A percentile compares a stretch with the other conserved stretches of the same genome.
These are phyloP conservation scores for Sporothrix variecibatus DNA, from an alignment of 2,329 filamentous ascomycete species.

Conservation along the genomic window DNA sequence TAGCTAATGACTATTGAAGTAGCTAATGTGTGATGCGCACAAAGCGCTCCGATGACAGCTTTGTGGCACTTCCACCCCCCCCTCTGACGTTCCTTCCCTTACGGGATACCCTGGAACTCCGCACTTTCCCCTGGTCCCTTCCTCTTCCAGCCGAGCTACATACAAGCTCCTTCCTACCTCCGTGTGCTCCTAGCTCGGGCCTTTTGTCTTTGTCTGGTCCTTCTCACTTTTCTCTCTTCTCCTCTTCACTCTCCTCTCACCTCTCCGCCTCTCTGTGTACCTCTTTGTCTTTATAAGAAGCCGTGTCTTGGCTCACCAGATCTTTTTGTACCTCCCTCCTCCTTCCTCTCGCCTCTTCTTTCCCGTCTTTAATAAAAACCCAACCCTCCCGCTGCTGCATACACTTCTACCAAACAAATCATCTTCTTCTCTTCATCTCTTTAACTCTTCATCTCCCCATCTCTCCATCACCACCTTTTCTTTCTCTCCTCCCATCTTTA, in stretches of 20 bases:
- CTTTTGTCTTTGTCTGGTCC: neutral
- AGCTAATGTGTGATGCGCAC: neutral
- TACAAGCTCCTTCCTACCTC: conserved; percentile 3
- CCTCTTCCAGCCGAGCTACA: neutral
- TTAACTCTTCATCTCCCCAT: neutral
- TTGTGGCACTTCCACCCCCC: neutral
- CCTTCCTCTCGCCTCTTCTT: neutral
- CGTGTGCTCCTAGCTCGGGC: neutral
- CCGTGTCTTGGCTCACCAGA: conserved; percentile 17
- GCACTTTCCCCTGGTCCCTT: neutral
- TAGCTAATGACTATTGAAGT: neutral
- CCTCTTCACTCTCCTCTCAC: neutral
- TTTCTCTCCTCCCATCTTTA: neutral
- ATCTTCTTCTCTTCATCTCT: no score
- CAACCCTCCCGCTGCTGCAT: neutral
- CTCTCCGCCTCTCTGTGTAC: conserved; percentile 1
- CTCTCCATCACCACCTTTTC: neutral
- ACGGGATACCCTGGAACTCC: neutral
- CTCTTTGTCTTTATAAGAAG: conserved; percentile 24
- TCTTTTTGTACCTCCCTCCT: neutral
- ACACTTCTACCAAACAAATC: neutral
- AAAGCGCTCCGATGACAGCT: neutral
- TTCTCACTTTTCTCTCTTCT: neutral
- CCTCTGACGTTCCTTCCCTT: neutral
- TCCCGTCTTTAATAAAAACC: neutral